Evolutionary conservation across 768 basidiomycete genomes (phyloP).

Genomic region (Pisolithus marmoratus): DNA sequence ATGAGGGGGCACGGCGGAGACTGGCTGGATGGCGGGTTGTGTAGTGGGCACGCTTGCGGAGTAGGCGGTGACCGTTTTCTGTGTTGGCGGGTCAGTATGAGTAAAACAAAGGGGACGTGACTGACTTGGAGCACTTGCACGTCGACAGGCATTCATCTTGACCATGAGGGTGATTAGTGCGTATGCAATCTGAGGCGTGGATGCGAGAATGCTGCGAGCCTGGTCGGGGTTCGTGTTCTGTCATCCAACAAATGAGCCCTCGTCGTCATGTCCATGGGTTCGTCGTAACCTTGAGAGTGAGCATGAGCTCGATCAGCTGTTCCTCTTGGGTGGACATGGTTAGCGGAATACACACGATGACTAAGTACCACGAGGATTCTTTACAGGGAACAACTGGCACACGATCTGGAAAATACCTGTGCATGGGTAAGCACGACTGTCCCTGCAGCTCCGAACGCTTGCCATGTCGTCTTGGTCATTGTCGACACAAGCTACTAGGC

Average conservation of each 20-base stretch:
- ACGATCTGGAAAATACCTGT: not conserved
- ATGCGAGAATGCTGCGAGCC: conserved; percentile 61
- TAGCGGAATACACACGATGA: not conserved
- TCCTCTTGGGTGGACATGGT: conserved; percentile 56
- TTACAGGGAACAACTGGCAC: not conserved
- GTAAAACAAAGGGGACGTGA: not conserved
- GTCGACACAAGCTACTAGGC: not conserved
- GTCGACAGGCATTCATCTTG: conserved; percentile 65
- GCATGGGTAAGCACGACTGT: too few relatives aligned
- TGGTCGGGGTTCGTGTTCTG: conserved; percentile 74
- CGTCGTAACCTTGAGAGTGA: conserved; percentile 57
- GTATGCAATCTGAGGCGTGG: conserved; percentile 72
- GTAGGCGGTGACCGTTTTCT: conserved; percentile 63
- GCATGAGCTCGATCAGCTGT: conserved; percentile 65
- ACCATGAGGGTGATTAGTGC: conserved; percentile 76
- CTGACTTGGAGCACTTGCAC: conserved; percentile 70
- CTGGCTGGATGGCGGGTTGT: conserved; percentile 14
- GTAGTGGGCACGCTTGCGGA: conserved; percentile 22
- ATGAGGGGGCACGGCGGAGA: conserved; percentile 46
- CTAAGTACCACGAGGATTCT: not conserved
- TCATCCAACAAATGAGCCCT: conserved; percentile 1
- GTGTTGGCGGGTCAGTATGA: not conserved
- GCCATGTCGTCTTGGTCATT: too few relatives aligned
- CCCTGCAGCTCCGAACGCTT: too few relatives aligned
- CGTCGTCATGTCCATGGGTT: not conserved